Percentiles rank a stretch among this genome's conserved stretches.
Evolutionary conservation across 2,329 filamentous ascomycete species (phyloP).

Genomic region (Cordyceps javanica): DNA sequence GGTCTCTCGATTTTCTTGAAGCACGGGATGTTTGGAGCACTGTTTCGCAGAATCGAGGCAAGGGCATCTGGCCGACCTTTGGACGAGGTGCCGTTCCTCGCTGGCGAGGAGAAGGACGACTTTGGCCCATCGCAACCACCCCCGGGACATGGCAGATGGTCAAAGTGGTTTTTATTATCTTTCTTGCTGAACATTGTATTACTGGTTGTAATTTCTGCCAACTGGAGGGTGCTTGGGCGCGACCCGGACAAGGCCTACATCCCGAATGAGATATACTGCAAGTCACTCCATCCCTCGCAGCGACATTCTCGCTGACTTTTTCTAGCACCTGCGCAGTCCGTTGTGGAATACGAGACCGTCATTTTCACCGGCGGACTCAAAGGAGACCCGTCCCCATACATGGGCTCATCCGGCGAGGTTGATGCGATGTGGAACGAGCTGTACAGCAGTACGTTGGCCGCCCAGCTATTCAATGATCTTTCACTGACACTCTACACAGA

Average conservation of each 20-base stretch:
- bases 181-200: neutral
- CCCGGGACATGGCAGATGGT: neutral
- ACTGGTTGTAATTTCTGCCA: neutral
- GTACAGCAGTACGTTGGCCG: conserved; percentile 22
- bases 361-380: conserved; percentile 42
- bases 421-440: conserved; percentile 50
- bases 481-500: too few relatives aligned
- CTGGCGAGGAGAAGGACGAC: conserved; percentile 9
- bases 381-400: conserved; percentile 40
- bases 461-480: neutral
- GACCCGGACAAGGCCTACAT: conserved; percentile 3
- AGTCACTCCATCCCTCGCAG: conserved; percentile 12
- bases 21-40: neutral
- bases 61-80: neutral
- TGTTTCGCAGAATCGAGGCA: neutral
- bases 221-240: neutral
- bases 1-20: too few relatives aligned
- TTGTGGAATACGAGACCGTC: conserved; percentile 42
- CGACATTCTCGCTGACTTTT: neutral
- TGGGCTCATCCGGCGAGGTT: conserved; percentile 49
- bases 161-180: neutral
- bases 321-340: conserved; percentile 39
- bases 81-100: conserved; percentile 10
- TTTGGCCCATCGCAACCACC: neutral
- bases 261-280: conserved; percentile 25